Evolutionary conservation across 768 basidiomycete genomes (phyloP), one percentile per base, ranked within the genome.

Genomic region (Tricholoma hemisulphureum): DNA sequence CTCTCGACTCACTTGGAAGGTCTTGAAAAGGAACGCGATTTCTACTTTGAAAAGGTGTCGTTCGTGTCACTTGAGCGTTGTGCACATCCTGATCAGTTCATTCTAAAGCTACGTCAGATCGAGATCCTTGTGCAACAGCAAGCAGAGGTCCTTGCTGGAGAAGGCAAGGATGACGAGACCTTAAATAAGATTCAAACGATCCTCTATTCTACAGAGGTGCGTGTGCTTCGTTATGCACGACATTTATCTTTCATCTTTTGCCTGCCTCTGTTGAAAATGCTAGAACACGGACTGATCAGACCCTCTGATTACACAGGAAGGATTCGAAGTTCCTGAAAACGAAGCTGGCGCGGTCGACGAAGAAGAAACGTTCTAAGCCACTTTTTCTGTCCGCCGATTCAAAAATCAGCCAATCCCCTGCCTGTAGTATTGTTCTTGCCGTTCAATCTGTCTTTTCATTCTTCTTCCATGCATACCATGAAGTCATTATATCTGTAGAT

Each of bases 11-110:
- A 93, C 67, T 76, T 97, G 62, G 94, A 95, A 69, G 91, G 92
- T 1, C 77, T 98, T 35, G 95, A 98, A 80, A 98, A 95, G 78
- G 97, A 99, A 75, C 79, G 95, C 46, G 95, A 98, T 71, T 98
- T 99, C 73, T 99, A 99, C 75, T 99, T 98, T 73, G 87, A 90
- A 67, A 99, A 98, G 85, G 95, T 96, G 63, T 48, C 80, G 65
- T 26, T 29, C 13, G 1, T 28, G 9, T 34, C 55, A n/a, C 23
- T 23, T 35, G 21, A 46, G 46, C 18, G 3, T 34, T 45, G 9
- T 21, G 35, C 18, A 32, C 28, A 35, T 45, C 26, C 26, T 58
- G 16, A 32, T n/a, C n/a, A n/a, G n/a, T n/a, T n/a, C 34, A 6
- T 29, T 16, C 13, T 37, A 23, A 31, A 98, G 94, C 83, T 99